Base-by-base conservation (phyloP, 1,284 basidiomycete genomes). In the Hemileia vastatrix region DNA sequence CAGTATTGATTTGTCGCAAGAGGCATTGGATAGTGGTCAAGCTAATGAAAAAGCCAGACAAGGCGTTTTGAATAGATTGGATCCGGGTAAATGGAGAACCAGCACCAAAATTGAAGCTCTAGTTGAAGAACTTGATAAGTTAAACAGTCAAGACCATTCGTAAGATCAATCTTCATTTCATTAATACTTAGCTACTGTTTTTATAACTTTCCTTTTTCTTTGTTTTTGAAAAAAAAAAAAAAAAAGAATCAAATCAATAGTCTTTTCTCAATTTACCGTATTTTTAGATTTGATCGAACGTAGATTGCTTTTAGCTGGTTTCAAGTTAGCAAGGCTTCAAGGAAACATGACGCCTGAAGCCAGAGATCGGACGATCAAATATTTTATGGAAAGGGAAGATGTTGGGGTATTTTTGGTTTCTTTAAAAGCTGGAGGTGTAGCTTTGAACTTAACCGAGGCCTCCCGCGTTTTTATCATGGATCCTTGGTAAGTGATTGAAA, bases 331-430 rank as follows among this genome's bases (percentile, higher is more conserved):
- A 73, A 86, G 95, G 44, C 79, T 98, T 50, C 91, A 97, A 77
- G 95, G 95, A 56, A 90, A 88, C 19, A 98, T 99, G 94, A 87
- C 86, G 19, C 94, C 94, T 15, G 88, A 94, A 74, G 92, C 93
- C 60, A 84, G 94, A 68, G 90, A 97, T 77, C 87, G 89, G 23
- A 95, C 92, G 5, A 94, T 95, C 6, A 54, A 63, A 36, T 57
- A 63, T 43, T 63, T 63, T 32, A 63, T 63, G 61, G 57, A 56
- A 36, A 63, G 57, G 21, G 86, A 92, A 1, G 84, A 90, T 64
- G 90, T 96, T 45, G 96, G 92, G 3, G 90, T 99, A 11, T 98
- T 99, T 80, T 82, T 99, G 40, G 91, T 98, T 62, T 83, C 81
- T 15, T 78, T 99, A 72, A 98, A 97, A 77, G 94, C 95, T 0